phyloP scores from a whole-genome alignment of 495 filamentous ascomycete genomes.

The Penicillium lividum region DNA sequence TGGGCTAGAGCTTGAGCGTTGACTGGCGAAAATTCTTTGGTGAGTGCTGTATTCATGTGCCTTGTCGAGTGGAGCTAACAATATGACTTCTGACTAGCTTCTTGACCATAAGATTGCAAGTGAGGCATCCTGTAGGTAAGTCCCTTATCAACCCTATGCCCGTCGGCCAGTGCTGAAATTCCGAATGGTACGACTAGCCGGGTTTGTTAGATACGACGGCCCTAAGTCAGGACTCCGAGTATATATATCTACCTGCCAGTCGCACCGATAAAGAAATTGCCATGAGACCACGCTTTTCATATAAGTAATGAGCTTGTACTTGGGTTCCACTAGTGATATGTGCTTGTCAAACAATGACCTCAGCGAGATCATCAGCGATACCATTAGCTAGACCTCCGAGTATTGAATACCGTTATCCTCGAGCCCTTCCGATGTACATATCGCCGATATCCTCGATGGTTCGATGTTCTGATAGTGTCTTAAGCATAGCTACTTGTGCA shows the following conservation, averaged over 20 bases:
- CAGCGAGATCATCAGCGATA: not conserved
- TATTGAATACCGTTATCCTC: not conserved
- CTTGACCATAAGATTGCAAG: too few relatives aligned
- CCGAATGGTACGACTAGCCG: not conserved
- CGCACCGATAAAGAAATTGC: too few relatives aligned
- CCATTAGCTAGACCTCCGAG: not conserved
- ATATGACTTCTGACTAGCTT: too few relatives aligned
- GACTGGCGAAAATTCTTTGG: too few relatives aligned
- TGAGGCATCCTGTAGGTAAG: too few relatives aligned
- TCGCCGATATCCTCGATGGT: slow-evolving; percentile 2
- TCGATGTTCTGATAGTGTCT: slow-evolving; percentile 6
- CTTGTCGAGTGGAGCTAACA: too few relatives aligned
- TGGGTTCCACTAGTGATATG: not conserved
- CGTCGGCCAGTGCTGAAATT: too few relatives aligned
- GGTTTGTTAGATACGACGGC: not conserved
- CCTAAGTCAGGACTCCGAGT: slow-evolving; percentile 1
- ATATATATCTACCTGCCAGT: not conserved
- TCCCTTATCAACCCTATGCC: too few relatives aligned
- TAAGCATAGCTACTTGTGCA: slow-evolving; percentile 5
- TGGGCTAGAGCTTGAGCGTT: too few relatives aligned
- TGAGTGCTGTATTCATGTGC: too few relatives aligned
- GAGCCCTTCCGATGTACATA: not conserved
- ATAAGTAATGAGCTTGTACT: not conserved
- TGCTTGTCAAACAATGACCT: not conserved
- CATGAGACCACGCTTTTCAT: not conserved